A percentile compares a stretch with the other conserved stretches of the same genome.
Conservation (phyloP, 1,139 yeast genomes). For the Pichia sp. region DNA sequence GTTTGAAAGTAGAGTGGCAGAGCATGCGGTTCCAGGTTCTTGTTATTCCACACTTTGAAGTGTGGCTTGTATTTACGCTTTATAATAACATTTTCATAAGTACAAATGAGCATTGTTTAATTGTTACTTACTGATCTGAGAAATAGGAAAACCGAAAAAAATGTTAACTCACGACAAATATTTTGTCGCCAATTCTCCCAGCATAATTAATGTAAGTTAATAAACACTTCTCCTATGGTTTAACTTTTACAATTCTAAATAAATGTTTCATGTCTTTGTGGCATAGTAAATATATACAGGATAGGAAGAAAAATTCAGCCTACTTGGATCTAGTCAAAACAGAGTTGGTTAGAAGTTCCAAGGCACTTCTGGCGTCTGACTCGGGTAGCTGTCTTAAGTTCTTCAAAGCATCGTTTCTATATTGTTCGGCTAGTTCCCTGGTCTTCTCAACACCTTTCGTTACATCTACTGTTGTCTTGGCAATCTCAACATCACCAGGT, state of each 20-base stretch:
- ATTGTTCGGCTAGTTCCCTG: conserved; percentile 67
- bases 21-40: background rate
- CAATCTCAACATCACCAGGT: conserved; percentile 79
- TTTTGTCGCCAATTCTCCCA: background rate
- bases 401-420: conserved; percentile 68
- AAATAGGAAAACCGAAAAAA: background rate
- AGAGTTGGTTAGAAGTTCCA: conserved; percentile 78
- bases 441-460: conserved; percentile 78
- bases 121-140: background rate
- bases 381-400: conserved; percentile 76
- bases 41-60: background rate
- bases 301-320: background rate
- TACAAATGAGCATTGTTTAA: too few relatives aligned
- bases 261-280: background rate
- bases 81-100: background rate
- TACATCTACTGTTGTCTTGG: conserved; percentile 66
- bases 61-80: background rate
- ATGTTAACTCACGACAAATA: background rate
- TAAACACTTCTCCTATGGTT: background rate
- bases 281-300: background rate
- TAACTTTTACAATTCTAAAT: background rate
- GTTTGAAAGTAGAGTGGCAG: background rate
- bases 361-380: conserved; percentile 83
- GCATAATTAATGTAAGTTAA: too few relatives aligned
- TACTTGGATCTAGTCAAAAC: conserved; percentile 59